Evolutionary conservation across 192 early-diverging fungal species (phyloP).

Genomic region (Backusella luteola): DNA sequence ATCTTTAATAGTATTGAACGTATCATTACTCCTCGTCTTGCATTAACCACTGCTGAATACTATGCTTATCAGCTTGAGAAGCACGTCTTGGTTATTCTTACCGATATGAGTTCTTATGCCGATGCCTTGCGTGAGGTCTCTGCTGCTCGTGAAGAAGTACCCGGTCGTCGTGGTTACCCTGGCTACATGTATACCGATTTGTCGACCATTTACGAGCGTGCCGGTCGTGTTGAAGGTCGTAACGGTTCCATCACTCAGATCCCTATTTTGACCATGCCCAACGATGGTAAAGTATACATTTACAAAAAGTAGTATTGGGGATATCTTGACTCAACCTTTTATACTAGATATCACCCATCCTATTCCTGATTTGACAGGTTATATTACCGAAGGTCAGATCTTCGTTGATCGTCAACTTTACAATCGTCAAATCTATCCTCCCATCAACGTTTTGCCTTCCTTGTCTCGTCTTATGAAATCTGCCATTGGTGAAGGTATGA

Average conservation of each 20-base stretch:
- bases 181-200: constrained; percentile 99
- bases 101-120: constrained; percentile 99
- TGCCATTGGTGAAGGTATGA: constrained; percentile 97
- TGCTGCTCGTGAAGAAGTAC: constrained; percentile 98
- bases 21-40: constrained; percentile 98
- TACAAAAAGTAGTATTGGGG: background rate
- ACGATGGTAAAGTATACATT: constrained; percentile 71
- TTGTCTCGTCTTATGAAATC: constrained; percentile 99
- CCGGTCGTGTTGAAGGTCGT: constrained; percentile 94
- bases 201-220: constrained; percentile 99
- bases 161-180: constrained; percentile 98
- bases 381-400: constrained; percentile 99
- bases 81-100: constrained; percentile 98
- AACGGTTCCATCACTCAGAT: constrained; percentile 99
- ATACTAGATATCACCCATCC: constrained; percentile 94
- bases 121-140: constrained; percentile 99
- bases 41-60: constrained; percentile 99
- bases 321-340: too few species aligned
- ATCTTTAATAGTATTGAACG: constrained; percentile 80
- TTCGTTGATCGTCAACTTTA: constrained; percentile 98
- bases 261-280: constrained; percentile 99
- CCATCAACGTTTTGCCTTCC: constrained; percentile 98
- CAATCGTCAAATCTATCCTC: constrained; percentile 99
- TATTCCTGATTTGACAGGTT: constrained; percentile 99
- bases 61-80: constrained; percentile 99